These are phyloP conservation scores for Whalleya microplaca DNA, from an alignment of 2,329 filamentous ascomycete genomes.

Conservation along the genomic window DNA sequence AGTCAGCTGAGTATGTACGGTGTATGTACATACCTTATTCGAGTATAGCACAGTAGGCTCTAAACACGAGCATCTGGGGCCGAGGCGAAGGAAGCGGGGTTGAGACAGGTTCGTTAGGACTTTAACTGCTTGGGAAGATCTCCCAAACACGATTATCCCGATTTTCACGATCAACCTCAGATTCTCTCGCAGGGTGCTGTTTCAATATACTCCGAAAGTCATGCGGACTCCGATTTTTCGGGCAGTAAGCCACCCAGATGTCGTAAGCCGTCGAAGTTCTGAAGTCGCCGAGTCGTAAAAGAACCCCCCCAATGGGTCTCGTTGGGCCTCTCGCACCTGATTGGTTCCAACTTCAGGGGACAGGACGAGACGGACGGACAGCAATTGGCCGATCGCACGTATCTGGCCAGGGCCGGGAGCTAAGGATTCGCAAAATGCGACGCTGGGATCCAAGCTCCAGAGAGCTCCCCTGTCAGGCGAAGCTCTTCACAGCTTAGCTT, in stretches of 20 bases:
- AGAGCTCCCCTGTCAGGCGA: constrained; percentile 6
- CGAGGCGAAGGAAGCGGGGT: background rate
- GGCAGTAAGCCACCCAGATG: background rate
- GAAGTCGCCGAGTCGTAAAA: too few relatives aligned
- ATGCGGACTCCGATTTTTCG: background rate
- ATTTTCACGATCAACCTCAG: background rate
- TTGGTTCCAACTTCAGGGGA: background rate
- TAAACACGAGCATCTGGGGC: too few relatives aligned
- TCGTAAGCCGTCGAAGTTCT: background rate
- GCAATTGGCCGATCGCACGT: background rate
- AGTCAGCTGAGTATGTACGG: too few relatives aligned
- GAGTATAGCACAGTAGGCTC: too few relatives aligned
- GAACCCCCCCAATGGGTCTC: too few relatives aligned
- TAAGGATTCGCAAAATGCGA: background rate
- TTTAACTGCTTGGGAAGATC: background rate
- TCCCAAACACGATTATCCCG: background rate
- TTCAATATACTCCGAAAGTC: background rate
- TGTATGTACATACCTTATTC: too few relatives aligned
- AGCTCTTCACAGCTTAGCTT: constrained; percentile 21
- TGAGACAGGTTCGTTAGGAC: background rate
- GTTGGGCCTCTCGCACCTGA: background rate
- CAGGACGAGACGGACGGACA: background rate
- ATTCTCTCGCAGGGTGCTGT: background rate
- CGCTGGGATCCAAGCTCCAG: background rate
- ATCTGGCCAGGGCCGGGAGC: background rate